These are phyloP conservation scores for Pichia rugopelliculosa DNA, from an alignment of 805 yeast genomes.

Conservation along the genomic window DNA sequence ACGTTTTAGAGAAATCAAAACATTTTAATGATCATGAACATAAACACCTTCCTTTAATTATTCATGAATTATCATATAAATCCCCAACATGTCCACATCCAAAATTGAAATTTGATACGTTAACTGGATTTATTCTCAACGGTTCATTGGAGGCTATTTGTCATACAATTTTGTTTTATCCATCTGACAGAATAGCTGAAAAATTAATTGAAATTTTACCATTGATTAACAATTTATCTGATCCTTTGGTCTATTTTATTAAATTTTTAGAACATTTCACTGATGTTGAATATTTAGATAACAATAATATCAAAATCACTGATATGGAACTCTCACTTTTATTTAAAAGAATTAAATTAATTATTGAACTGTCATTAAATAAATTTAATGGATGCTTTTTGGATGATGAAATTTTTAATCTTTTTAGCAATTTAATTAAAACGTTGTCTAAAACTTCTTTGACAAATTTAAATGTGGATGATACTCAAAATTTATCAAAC, in stretches of 20 bases:
- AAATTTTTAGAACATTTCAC: constrained; percentile 15
- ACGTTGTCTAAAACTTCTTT: neutral
- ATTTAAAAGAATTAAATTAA: constrained; percentile 6
- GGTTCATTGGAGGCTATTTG: constrained; percentile 68
- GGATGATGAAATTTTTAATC: constrained; percentile 45
- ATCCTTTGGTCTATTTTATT: constrained; percentile 36
- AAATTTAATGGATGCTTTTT: constrained; percentile 64
- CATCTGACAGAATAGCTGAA: constrained; percentile 29
- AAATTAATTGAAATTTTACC: constrained; percentile 50
- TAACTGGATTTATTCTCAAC: constrained; percentile 36
- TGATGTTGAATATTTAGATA: neutral
- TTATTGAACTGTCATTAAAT: constrained; percentile 27
- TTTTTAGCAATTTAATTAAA: neutral
- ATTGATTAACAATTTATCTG: constrained; percentile 40
- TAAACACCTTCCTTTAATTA: constrained; percentile 2
- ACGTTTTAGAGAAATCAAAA: neutral
- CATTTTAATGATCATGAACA: neutral
- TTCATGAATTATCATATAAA: constrained; percentile 7
- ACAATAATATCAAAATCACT: constrained; percentile 1
- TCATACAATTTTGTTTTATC: constrained; percentile 61
- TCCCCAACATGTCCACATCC: constrained; percentile 56
- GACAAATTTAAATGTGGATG: neutral
- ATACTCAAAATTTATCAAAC: neutral
- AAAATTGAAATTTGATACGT: constrained; percentile 42
- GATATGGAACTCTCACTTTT: constrained; percentile 9